Percentiles rank a stretch among this genome's conserved stretches.
Conservation (phyloP, 768 basidiomycete species). For the Lepiota subincarnata region DNA sequence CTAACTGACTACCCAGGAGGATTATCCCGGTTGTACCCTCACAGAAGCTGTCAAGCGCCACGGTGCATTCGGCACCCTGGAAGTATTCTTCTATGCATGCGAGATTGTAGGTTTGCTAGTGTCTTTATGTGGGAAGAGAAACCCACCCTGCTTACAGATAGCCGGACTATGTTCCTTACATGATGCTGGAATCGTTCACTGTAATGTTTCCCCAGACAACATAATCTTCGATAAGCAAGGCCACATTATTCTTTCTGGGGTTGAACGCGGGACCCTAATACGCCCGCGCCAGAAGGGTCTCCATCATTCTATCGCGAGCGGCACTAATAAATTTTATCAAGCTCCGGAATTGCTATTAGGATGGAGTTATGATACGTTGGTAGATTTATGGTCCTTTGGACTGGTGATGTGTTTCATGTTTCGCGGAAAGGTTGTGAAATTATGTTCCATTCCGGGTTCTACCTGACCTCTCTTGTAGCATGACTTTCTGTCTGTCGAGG, state of each 20-base stretch:
- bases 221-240: slow-evolving; percentile 40
- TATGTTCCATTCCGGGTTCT: background rate
- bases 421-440: slow-evolving; percentile 36
- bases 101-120: slow-evolving; percentile 39
- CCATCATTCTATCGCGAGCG: background rate
- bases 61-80: slow-evolving; percentile 31
- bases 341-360: slow-evolving; percentile 54
- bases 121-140: background rate
- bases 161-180: slow-evolving; percentile 44
- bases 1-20: slow-evolving; percentile 22
- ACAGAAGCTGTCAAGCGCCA: slow-evolving; percentile 25
- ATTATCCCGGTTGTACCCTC: slow-evolving; percentile 27
- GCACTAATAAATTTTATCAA: slow-evolving; percentile 24
- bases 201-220: slow-evolving; percentile 40
- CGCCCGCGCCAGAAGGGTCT: slow-evolving; percentile 13
- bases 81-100: slow-evolving; percentile 39
- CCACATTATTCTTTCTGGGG: slow-evolving; percentile 42
- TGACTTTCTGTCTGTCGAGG: slow-evolving; percentile 29
- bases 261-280: slow-evolving; percentile 25
- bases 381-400: slow-evolving; percentile 62
- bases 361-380: slow-evolving; percentile 48
- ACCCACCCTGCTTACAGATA: slow-evolving; percentile 23
- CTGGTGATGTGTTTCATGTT: slow-evolving; percentile 47
- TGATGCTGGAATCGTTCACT: slow-evolving; percentile 41
- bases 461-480: slow-evolving; percentile 27